Percentiles rank a stretch among this genome's conserved stretches.
These are phyloP conservation scores for Fusarium clavum DNA, from an alignment of 2,329 filamentous ascomycete species.

Conservation along the genomic window DNA sequence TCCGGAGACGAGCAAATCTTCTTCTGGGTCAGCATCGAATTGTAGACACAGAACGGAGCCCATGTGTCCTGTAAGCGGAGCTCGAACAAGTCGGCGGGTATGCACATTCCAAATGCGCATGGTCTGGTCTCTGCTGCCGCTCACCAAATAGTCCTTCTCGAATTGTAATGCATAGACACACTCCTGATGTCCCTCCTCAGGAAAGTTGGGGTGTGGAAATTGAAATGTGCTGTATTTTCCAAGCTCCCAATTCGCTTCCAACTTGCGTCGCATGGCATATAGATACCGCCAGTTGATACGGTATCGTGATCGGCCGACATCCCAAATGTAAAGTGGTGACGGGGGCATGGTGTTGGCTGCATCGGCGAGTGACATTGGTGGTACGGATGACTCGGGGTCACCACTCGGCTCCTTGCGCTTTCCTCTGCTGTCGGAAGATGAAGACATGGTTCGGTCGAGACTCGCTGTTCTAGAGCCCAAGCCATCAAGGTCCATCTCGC, in stretches of 20 bases:
- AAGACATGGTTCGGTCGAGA: constrained; percentile 47
- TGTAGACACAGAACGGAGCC: constrained; percentile 95
- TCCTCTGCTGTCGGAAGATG: constrained; percentile 48
- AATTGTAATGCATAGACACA: constrained; percentile 97
- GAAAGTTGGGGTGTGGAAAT: constrained; percentile 83
- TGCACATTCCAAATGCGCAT: constrained; percentile 92
- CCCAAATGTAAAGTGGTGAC: constrained; percentile 65
- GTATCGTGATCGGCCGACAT: constrained; percentile 59
- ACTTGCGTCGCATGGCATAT: constrained; percentile 84
- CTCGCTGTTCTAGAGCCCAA: constrained; percentile 45
- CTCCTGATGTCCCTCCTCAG: constrained; percentile 86
- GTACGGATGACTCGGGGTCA: constrained; percentile 48
- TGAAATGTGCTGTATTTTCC: constrained; percentile 89
- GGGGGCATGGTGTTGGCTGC: constrained; percentile 52
- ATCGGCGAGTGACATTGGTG: constrained; percentile 47
- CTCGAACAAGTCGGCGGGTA: constrained; percentile 78
- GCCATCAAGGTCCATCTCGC: constrained; percentile 49
- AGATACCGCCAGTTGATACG: constrained; percentile 93
- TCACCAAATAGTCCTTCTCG: constrained; percentile 85
- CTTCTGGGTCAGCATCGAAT: constrained; percentile 87
- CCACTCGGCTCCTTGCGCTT: constrained; percentile 54
- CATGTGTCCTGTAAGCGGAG: constrained; percentile 79
- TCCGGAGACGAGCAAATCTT: constrained; percentile 94
- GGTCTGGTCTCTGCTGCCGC: constrained; percentile 89
- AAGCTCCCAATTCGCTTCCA: constrained; percentile 92